Evolutionary conservation across 2,329 filamentous ascomycete species (phyloP).

Genomic region (Claviceps quebecensis): DNA sequence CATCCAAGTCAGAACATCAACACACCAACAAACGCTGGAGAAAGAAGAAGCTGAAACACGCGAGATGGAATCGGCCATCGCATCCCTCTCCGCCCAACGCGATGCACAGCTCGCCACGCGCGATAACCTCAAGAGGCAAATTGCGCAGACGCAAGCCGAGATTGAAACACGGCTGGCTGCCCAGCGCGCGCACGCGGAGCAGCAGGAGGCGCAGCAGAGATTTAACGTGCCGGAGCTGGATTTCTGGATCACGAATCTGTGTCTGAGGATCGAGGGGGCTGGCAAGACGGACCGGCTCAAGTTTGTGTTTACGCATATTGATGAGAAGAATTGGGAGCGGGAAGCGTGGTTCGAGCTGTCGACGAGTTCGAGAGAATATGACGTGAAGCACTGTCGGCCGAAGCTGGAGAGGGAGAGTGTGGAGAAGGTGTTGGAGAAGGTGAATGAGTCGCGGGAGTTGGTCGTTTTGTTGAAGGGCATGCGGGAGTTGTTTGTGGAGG

Average conservation of each 20-base stretch:
- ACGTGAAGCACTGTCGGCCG: slow-evolving; percentile 66
- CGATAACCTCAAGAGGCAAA: slow-evolving; percentile 45
- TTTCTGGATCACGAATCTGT: slow-evolving; percentile 89
- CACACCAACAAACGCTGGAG: slow-evolving; percentile 58
- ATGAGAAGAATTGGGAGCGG: slow-evolving; percentile 74
- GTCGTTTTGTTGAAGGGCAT: slow-evolving; percentile 65
- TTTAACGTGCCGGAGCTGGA: slow-evolving; percentile 88
- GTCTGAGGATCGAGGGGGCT: slow-evolving; percentile 77
- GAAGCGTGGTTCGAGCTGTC: slow-evolving; percentile 91
- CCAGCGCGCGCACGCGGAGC: slow-evolving; percentile 56
- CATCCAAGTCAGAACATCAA: slow-evolving; percentile 53
- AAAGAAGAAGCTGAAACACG: slow-evolving; percentile 65
- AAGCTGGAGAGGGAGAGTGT: slow-evolving; percentile 69
- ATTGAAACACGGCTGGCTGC: slow-evolving; percentile 59
- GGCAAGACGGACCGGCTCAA: slow-evolving; percentile 74
- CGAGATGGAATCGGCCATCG: slow-evolving; percentile 56
- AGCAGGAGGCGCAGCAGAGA: slow-evolving; percentile 69
- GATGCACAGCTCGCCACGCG: slow-evolving; percentile 44
- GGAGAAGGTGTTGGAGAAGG: slow-evolving; percentile 58
- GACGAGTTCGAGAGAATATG: slow-evolving; percentile 70
- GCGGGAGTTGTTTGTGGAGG: slow-evolving; percentile 62
- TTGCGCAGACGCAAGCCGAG: slow-evolving; percentile 52
- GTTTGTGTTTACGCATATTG: slow-evolving; percentile 77
- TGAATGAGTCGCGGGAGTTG: slow-evolving; percentile 71
- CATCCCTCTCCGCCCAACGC: slow-evolving; percentile 42